Percentiles rank a stretch among this genome's conserved stretches.
These are phyloP conservation scores for Warburgia ugandensis DNA, from an alignment of 164 flowering plant genomes.

Conservation along the genomic window DNA sequence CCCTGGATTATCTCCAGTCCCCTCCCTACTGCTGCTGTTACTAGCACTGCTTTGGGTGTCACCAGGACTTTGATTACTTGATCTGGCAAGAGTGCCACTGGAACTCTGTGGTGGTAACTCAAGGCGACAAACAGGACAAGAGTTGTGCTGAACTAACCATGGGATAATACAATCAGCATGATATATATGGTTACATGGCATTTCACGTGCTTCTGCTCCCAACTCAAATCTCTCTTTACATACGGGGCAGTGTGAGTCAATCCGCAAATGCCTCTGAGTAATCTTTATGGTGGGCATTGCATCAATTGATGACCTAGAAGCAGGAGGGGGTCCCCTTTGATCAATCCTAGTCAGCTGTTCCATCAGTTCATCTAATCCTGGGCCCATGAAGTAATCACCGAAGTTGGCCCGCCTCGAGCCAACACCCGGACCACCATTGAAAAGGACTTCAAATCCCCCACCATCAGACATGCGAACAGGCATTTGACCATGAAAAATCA, in stretches of 20 bases:
- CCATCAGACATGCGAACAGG: constrained; percentile 54
- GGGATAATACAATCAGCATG: constrained; percentile 83
- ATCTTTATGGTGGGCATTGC: constrained; percentile 78
- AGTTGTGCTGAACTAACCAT: constrained; percentile 77
- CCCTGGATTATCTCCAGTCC: constrained; percentile 23
- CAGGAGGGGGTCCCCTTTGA: constrained; percentile 69
- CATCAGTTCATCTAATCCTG: constrained; percentile 74
- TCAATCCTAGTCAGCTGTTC: constrained; percentile 55
- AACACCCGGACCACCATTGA: constrained; percentile 57
- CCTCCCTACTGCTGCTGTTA: constrained; percentile 22
- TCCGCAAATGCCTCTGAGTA: constrained; percentile 55
- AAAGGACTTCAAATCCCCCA: constrained; percentile 53
- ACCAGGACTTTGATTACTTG: constrained; percentile 22
- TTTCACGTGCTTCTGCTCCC: constrained; percentile 62
- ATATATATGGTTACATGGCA: constrained; percentile 79
- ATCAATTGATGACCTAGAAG: constrained; percentile 60
- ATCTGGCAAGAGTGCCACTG: constrained; percentile 15
- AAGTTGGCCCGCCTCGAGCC: constrained; percentile 53
- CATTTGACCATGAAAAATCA: constrained; percentile 70
- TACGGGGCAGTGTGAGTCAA: constrained; percentile 73
- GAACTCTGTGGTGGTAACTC: constrained; percentile 44
- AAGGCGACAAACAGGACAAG: constrained; percentile 90
- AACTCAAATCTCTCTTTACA: constrained; percentile 75
- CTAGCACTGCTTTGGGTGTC: constrained; percentile 23
- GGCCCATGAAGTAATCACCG: constrained; percentile 72